phyloP scores from a whole-genome alignment of 345 rosid species.

The Iberis pinnata region DNA sequence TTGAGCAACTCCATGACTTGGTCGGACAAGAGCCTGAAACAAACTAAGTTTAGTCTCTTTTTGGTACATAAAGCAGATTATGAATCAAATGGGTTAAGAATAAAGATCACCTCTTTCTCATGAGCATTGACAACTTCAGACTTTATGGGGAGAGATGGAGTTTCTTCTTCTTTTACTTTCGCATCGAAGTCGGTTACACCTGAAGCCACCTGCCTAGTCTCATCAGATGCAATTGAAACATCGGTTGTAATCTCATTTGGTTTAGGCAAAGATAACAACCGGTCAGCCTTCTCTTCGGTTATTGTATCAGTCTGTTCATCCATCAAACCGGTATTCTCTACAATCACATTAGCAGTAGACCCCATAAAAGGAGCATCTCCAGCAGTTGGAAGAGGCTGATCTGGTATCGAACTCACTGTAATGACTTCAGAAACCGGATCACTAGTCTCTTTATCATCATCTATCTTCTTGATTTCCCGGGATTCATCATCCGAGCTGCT shows the following conservation, averaged over 20 bases:
- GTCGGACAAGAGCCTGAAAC: constrained; percentile 37
- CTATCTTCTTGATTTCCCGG: constrained; percentile 29
- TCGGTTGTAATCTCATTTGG: constrained; percentile 15
- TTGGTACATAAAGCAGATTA: background rate
- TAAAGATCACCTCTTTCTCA: constrained; percentile 41
- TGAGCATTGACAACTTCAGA: constrained; percentile 32
- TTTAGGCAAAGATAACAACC: constrained; percentile 29
- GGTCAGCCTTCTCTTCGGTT: constrained; percentile 31
- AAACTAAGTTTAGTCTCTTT: constrained; percentile 6
- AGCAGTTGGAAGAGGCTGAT: constrained; percentile 28
- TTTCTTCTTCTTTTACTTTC: constrained; percentile 28
- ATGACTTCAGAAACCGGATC: constrained; percentile 26
- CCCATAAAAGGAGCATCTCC: constrained; percentile 31
- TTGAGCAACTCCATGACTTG: constrained; percentile 41
- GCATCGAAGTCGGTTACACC: constrained; percentile 14
- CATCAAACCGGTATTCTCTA: constrained; percentile 27
- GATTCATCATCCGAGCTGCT: constrained; percentile 57
- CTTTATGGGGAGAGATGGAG: constrained; percentile 30
- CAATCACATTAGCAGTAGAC: constrained; percentile 29
- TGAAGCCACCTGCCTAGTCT: constrained; percentile 24
- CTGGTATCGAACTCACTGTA: constrained; percentile 21
- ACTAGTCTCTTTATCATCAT: constrained; percentile 25
- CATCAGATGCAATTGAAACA: constrained; percentile 25
- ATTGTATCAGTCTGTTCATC: constrained; percentile 23
- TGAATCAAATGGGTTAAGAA: constrained; percentile 5